Conservation (phyloP, 176 grass and related monocot genomes). For the Areca catechu region DNA sequence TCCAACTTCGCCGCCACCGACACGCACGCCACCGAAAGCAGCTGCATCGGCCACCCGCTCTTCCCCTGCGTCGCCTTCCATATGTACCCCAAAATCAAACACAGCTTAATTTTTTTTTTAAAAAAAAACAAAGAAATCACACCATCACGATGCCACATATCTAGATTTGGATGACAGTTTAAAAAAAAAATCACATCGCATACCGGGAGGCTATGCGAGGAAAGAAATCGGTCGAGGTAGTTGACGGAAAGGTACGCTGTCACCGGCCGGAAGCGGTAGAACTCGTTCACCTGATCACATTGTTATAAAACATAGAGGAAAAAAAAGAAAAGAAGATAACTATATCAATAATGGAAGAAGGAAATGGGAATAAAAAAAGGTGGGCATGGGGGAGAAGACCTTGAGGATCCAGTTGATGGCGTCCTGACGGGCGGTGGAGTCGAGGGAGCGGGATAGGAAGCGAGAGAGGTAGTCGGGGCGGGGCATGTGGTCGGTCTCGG, state of each 20-base stretch:
- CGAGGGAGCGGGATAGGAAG: conserved; percentile 18
- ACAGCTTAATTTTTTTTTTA: not conserved
- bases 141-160: not conserved
- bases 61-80: not conserved
- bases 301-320: too few relatives aligned
- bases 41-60: conserved; percentile 37
- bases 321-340: too few relatives aligned
- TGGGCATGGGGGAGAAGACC: not conserved
- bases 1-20: conserved; percentile 48
- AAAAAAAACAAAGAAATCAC: not conserved
- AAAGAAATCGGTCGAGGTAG: conserved; percentile 49
- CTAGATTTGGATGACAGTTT: too few relatives aligned
- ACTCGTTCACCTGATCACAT: conserved; percentile 17
- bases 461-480: conserved; percentile 28
- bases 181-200: too few relatives aligned
- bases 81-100: not conserved
- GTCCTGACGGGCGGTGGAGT: conserved; percentile 26
- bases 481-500: conserved; percentile 26
- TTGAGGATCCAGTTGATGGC: conserved; percentile 41
- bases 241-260: conserved; percentile 35
- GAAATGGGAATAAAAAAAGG: not conserved
- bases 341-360: not conserved
- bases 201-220: conserved; percentile 31
- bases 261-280: conserved; percentile 26
- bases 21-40: conserved; percentile 40